phyloP scores from a whole-genome alignment of 371 early-diverging fungal species.

The Apophysomyces elegans region DNA sequence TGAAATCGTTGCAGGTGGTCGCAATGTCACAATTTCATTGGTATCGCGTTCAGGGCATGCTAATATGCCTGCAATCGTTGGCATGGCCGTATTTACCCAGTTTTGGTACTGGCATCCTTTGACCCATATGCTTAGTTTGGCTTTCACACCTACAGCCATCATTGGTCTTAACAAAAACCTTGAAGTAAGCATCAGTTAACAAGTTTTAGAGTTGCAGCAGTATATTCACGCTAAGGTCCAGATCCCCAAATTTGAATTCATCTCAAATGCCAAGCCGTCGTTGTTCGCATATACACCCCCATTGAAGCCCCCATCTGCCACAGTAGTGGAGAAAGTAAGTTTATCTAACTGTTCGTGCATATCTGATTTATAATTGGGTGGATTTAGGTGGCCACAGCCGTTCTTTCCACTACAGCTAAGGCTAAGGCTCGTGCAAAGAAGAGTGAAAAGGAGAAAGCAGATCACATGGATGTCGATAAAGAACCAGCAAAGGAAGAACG shows the following conservation, averaged over 20 bases:
- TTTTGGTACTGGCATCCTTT: constrained; percentile 99
- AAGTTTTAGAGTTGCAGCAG: neutral
- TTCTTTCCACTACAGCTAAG: constrained; percentile 95
- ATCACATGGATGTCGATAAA: constrained; percentile 54
- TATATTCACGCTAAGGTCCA: constrained; percentile 20
- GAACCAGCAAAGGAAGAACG: constrained; percentile 54
- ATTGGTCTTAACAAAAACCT: constrained; percentile 93
- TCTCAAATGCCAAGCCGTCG: constrained; percentile 84
- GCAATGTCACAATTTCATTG: constrained; percentile 95
- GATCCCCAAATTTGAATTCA: constrained; percentile 86
- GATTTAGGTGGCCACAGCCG: constrained; percentile 88
- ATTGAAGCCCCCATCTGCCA: constrained; percentile 69
- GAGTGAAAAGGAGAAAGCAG: constrained; percentile 72
- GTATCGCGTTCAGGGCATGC: constrained; percentile 88
- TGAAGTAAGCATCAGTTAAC: constrained; percentile 41
- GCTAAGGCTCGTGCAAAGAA: constrained; percentile 90
- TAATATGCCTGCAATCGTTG: constrained; percentile 94
- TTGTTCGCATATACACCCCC: constrained; percentile 93
- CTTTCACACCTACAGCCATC: constrained; percentile 94
- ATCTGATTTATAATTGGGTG: neutral
- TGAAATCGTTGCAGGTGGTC: constrained; percentile 67
- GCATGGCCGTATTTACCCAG: constrained; percentile 97
- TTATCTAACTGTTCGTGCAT: constrained; percentile 25
- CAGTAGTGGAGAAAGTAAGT: constrained; percentile 65
- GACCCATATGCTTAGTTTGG: constrained; percentile 91